phyloP scores from a whole-genome alignment of 805 yeast species.

The Yarrowia porcina region DNA sequence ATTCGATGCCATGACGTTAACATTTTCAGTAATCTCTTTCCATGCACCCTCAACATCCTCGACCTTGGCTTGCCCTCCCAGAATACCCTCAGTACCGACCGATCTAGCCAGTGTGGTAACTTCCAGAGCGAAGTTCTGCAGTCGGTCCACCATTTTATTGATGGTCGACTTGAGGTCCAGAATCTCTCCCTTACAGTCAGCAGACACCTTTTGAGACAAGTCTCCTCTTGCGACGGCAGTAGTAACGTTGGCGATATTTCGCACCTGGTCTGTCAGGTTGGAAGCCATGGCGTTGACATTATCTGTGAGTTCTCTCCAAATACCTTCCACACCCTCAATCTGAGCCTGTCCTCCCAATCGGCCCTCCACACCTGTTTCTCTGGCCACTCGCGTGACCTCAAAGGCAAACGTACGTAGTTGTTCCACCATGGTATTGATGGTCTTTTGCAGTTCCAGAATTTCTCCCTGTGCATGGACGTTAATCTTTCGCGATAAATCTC shows the following conservation, averaged over 20 bases:
- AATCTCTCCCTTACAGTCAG: slow-evolving; percentile 80
- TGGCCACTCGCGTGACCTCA: slow-evolving; percentile 81
- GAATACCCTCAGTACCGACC: slow-evolving; percentile 83
- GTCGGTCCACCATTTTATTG: slow-evolving; percentile 84
- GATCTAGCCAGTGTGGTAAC: slow-evolving; percentile 82
- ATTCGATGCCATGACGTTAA: slow-evolving; percentile 84
- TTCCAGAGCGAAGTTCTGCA: slow-evolving; percentile 76
- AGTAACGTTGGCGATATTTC: slow-evolving; percentile 83
- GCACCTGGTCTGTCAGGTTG: slow-evolving; percentile 80
- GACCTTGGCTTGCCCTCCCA: slow-evolving; percentile 84
- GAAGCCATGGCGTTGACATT: slow-evolving; percentile 88
- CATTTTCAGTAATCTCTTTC: slow-evolving; percentile 79
- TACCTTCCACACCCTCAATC: slow-evolving; percentile 75
- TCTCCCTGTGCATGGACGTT: slow-evolving; percentile 92
- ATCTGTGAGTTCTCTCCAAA: slow-evolving; percentile 83
- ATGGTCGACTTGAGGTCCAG: slow-evolving; percentile 78
- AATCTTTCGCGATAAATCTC: slow-evolving; percentile 77
- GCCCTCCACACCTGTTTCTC: slow-evolving; percentile 89
- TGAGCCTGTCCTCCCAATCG: slow-evolving; percentile 85
- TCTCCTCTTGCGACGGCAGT: slow-evolving; percentile 87
- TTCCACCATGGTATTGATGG: slow-evolving; percentile 86
- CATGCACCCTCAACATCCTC: slow-evolving; percentile 82
- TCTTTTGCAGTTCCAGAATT: slow-evolving; percentile 77
- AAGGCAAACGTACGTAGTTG: slow-evolving; percentile 78
- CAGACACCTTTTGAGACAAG: slow-evolving; percentile 74